A percentile compares a stretch with the other conserved stretches of the same genome.
Evolutionary conservation across 345 rosid species (phyloP).

Genomic region (Dovyalis caffra): DNA sequence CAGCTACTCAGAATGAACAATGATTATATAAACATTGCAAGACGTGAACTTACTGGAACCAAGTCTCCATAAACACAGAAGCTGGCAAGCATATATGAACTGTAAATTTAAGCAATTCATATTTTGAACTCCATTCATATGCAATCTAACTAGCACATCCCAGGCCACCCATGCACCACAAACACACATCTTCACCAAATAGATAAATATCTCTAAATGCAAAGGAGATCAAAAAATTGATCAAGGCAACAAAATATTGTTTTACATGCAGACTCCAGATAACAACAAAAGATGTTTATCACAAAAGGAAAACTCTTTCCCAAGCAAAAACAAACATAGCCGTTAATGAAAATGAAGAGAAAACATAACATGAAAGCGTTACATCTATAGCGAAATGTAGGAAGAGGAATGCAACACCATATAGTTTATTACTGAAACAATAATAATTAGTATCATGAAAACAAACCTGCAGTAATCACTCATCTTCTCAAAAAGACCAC

Average conservation of each 20-base stretch:
- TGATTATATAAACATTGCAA: background rate
- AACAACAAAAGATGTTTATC: background rate
- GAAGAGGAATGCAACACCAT: background rate
- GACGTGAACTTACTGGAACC: background rate
- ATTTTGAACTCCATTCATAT: background rate
- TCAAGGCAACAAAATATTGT: background rate
- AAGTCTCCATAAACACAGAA: background rate
- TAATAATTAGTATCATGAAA: constrained; percentile 1
- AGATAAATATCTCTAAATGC: background rate
- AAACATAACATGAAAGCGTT: background rate
- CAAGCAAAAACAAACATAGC: background rate
- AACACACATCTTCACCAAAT: background rate
- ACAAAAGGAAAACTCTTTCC: too few relatives aligned
- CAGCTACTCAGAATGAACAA: background rate
- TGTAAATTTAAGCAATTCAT: background rate
- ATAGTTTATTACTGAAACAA: too few relatives aligned
- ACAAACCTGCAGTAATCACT: constrained; percentile 87
- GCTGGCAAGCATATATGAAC: background rate
- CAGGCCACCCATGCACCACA: too few relatives aligned
- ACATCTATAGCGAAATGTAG: background rate
- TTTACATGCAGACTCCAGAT: background rate
- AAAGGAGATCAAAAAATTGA: background rate
- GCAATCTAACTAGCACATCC: background rate
- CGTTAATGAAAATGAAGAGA: background rate
- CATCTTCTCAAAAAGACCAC: constrained; percentile 86